These are phyloP conservation scores for Ormosia emarginata DNA, from an alignment of 306 rosid genomes.

Conservation along the genomic window DNA sequence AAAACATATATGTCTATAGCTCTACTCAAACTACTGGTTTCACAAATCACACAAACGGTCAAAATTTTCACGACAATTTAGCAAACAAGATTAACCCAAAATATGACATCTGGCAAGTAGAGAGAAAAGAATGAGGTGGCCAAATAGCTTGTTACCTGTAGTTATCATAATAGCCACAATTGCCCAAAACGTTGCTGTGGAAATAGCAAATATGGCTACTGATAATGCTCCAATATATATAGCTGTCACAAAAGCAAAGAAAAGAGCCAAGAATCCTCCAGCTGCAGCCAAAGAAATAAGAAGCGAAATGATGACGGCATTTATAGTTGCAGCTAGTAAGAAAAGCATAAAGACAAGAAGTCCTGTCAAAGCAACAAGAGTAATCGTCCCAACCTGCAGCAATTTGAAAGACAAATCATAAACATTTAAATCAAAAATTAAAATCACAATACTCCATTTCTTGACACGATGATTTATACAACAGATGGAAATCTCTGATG, in stretches of 20 bases:
- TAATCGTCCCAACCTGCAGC: constrained; percentile 78
- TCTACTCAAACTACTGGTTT: neutral
- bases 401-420: constrained; percentile 7
- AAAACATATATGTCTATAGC: neutral
- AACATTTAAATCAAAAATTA: neutral
- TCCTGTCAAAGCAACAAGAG: constrained; percentile 64
- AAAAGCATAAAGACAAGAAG: constrained; percentile 65
- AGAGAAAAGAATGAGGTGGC: neutral
- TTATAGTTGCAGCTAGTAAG: constrained; percentile 72
- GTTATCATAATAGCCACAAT: constrained; percentile 41
- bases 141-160: constrained; percentile 31
- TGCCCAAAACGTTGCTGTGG: constrained; percentile 49
- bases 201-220: constrained; percentile 55
- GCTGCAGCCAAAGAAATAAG: constrained; percentile 75
- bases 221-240: constrained; percentile 73
- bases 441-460: neutral
- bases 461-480: neutral
- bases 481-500: neutral
- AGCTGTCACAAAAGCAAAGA: constrained; percentile 62
- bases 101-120: neutral
- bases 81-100: neutral
- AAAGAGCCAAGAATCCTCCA: constrained; percentile 87
- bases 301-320: constrained; percentile 60
- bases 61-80: neutral
- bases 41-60: neutral